Percentiles rank a stretch among this genome's conserved stretches.
phyloP scores from a whole-genome alignment of 2,329 filamentous ascomycete genomes.

The Zasmidium cellare region DNA sequence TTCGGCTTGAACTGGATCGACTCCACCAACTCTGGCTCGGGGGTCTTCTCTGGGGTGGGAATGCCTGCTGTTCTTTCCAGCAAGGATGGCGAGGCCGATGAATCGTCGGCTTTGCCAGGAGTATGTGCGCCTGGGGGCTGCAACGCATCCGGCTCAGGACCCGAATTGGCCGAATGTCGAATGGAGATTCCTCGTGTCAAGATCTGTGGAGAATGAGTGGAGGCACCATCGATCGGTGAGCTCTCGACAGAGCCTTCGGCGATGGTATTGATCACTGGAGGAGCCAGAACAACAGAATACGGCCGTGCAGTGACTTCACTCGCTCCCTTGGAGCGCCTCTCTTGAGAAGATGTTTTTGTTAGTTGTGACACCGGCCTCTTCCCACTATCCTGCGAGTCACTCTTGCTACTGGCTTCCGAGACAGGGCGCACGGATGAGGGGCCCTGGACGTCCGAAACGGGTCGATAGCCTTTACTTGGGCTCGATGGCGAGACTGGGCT shows the following conservation, averaged over 20 bases:
- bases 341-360: slow-evolving; percentile 2
- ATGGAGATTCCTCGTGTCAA: slow-evolving; percentile 11
- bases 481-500: slow-evolving; percentile 22
- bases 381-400: slow-evolving; percentile 1
- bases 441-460: slow-evolving; percentile 15
- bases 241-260: slow-evolving; percentile 18
- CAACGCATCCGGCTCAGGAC: not conserved
- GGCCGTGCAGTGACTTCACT: slow-evolving; percentile 12
- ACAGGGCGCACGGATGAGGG: not conserved
- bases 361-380: slow-evolving; percentile 6
- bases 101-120: not conserved
- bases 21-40: slow-evolving; percentile 10
- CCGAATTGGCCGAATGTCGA: slow-evolving; percentile 2
- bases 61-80: slow-evolving; percentile 12
- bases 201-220: slow-evolving; percentile 5
- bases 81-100: slow-evolving; percentile 2
- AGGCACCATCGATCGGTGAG: slow-evolving; percentile 13
- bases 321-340: slow-evolving; percentile 1
- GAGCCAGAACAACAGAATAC: slow-evolving; percentile 16
- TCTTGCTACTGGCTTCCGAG: slow-evolving; percentile 1
- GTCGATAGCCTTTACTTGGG: slow-evolving; percentile 16
- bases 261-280: slow-evolving; percentile 20
- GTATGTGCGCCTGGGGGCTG: not conserved
- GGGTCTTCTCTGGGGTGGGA: slow-evolving; percentile 22
- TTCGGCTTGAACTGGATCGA: slow-evolving; percentile 14